These are phyloP conservation scores for Elaeis guineensis DNA, from an alignment of 176 grass and related monocot species.

Conservation along the genomic window DNA sequence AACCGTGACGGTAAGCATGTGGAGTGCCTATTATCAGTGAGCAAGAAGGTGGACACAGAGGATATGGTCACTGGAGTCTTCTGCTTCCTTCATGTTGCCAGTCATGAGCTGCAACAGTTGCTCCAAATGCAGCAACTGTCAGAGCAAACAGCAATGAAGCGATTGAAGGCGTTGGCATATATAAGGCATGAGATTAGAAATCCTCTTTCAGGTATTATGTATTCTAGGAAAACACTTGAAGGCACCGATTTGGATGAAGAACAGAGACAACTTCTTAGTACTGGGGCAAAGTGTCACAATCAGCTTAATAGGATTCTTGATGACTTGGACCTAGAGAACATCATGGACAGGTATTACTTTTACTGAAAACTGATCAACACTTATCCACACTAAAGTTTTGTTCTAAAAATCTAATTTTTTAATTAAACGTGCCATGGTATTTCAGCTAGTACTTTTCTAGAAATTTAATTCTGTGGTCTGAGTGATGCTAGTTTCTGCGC, in stretches of 20 bases:
- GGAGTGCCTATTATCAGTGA: constrained; percentile 74
- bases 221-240: constrained; percentile 55
- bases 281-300: constrained; percentile 46
- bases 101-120: constrained; percentile 68
- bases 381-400: too few species aligned
- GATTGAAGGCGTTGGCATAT: constrained; percentile 69
- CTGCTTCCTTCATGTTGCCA: constrained; percentile 85
- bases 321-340: constrained; percentile 69
- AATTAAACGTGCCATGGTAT: too few species aligned
- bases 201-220: constrained; percentile 81
- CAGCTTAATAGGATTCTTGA: constrained; percentile 83
- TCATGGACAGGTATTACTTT: constrained; percentile 58
- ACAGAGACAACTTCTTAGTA: constrained; percentile 52
- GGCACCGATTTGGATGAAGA: constrained; percentile 54
- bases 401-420: too few species aligned
- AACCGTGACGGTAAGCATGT: constrained; percentile 39
- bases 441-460: too few species aligned
- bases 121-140: constrained; percentile 73
- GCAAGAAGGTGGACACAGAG: constrained; percentile 56
- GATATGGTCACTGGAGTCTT: constrained; percentile 63
- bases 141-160: constrained; percentile 47
- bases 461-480: too few species aligned
- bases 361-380: background rate
- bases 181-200: constrained; percentile 80
- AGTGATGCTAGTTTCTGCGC: too few species aligned